Percentiles rank a stretch among this genome's conserved stretches.
phyloP scores from a whole-genome alignment of 257 asterid species.

The Nicotiana undulata region DNA sequence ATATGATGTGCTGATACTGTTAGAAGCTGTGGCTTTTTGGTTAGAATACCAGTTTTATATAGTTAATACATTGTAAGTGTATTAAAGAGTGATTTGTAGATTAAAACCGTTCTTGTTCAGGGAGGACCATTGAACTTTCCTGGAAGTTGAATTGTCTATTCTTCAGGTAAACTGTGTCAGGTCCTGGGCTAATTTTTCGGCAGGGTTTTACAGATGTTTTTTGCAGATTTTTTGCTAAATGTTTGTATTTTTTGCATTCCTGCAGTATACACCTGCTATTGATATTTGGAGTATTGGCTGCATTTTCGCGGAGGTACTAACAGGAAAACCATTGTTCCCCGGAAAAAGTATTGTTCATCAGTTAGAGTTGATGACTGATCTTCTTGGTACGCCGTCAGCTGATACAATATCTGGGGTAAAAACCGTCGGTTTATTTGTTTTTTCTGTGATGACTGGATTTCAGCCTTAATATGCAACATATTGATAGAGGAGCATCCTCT shows the following conservation, averaged over 20 bases:
- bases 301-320: conserved; percentile 75
- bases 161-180: conserved; percentile 66
- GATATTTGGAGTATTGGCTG: conserved; percentile 93
- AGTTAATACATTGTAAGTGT: conserved; percentile 28
- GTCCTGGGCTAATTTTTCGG: conserved; percentile 30
- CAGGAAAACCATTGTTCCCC: conserved; percentile 88
- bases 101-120: conserved; percentile 78
- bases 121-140: conserved; percentile 86
- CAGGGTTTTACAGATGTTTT: conserved; percentile 16
- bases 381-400: conserved; percentile 78
- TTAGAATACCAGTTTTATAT: conserved; percentile 3
- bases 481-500: neutral
- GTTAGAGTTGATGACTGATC: conserved; percentile 82
- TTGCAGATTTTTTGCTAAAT: conserved; percentile 7
- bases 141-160: conserved; percentile 81
- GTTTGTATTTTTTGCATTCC: conserved; percentile 16
- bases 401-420: conserved; percentile 75
- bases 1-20: neutral
- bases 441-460: neutral
- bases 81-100: conserved; percentile 57
- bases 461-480: neutral
- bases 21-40: conserved; percentile 8
- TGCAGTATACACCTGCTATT: conserved; percentile 97
- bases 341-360: conserved; percentile 94
- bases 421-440: neutral